Evolutionary conservation across 129 eudicot species (phyloP), one percentile per base, ranked within the genome.

Genomic region (Heracleum sosnowskyi): DNA sequence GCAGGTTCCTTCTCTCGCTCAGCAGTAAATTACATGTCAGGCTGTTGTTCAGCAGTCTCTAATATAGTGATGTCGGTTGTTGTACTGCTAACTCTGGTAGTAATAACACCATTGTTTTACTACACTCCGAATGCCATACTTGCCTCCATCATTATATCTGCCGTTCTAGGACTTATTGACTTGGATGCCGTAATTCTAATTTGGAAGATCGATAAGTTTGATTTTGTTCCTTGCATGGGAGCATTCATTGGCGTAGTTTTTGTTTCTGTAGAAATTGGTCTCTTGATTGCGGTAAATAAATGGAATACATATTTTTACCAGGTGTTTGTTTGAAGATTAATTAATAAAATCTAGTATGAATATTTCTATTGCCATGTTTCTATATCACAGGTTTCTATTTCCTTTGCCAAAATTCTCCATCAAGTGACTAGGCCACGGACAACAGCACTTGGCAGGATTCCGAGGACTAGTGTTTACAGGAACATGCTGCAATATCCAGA

Each of bases 361-460:
- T 11, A 28, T 33, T 31, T 64, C 34, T 24, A 53, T 11, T 20
- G 22, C 20, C 11, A 29, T 39, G 34, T 1, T 33, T 37, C 40
- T 70, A 16, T 81, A 36, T 41, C 20, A 69, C 73, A 91, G 96
- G 91, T 91, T 18, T 80, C 83, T 0, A 88, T 91, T 77, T 91
- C 96, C 10, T 88, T 91, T 46, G 92, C 92, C 49, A 91, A 91
- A 80, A 84, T 91, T 51, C 91, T 91, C 42, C 73, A 88, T 28
- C 92, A 91, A 91, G 96, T 88, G 36, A 88, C 96, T 34, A 81
- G 96, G 82, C 96, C 96, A 3, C 83, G 96, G 33, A 91, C 92
- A 12, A 86, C 92, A 2, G 39, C 88, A 51, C 91, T 91, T 0
- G 96, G 96, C 16, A 91, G 85, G 81, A 83, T 91, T 75, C 96